A percentile compares a stretch with the other conserved stretches of the same genome.
Evolutionary conservation across 495 filamentous ascomycete genomes (phyloP).

Genomic region (Penicillium diatomitis): DNA sequence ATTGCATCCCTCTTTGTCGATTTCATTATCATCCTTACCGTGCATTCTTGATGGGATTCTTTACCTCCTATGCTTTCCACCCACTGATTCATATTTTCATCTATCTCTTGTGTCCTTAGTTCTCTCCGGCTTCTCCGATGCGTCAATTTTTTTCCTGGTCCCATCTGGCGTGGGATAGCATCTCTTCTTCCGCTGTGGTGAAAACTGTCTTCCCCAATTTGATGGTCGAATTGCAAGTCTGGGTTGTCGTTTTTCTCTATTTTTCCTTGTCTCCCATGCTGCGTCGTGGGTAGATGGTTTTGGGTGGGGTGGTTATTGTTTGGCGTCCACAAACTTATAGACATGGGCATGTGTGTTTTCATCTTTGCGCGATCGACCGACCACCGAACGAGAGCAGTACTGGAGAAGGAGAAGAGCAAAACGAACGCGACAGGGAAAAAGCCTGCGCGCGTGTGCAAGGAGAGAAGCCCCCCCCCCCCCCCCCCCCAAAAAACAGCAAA

Average conservation of each 20-base stretch:
- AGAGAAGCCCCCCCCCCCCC: too few relatives aligned
- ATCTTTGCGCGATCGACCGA: slow-evolving; percentile 19
- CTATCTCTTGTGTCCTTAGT: slow-evolving; percentile 1
- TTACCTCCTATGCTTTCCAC: slow-evolving; percentile 8
- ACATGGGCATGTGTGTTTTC: slow-evolving; percentile 35
- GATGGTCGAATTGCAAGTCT: slow-evolving; percentile 22
- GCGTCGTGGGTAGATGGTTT: slow-evolving; percentile 27
- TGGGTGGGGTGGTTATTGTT: slow-evolving; percentile 31
- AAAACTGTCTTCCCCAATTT: slow-evolving; percentile 13
- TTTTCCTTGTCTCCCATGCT: slow-evolving; percentile 22
- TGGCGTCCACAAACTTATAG: slow-evolving; percentile 38
- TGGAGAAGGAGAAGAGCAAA: too few relatives aligned
- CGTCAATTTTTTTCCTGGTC: slow-evolving; percentile 4
- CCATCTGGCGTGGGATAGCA: slow-evolving; percentile 26
- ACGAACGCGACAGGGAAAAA: too few relatives aligned
- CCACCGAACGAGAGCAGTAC: slow-evolving; percentile 17
- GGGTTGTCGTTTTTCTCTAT: slow-evolving; percentile 5
- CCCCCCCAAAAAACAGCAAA: too few relatives aligned
- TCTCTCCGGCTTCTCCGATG: slow-evolving; percentile 5
- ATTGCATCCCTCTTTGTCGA: slow-evolving; percentile 7
- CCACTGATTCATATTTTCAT: slow-evolving; percentile 1
- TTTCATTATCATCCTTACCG: slow-evolving; percentile 12
- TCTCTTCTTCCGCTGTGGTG: slow-evolving; percentile 23
- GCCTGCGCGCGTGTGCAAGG: too few relatives aligned
- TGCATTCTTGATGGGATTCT: slow-evolving; percentile 17